Base-by-base conservation (phyloP, 495 filamentous ascomycete species). In the Jackrogersella multiformis region DNA sequence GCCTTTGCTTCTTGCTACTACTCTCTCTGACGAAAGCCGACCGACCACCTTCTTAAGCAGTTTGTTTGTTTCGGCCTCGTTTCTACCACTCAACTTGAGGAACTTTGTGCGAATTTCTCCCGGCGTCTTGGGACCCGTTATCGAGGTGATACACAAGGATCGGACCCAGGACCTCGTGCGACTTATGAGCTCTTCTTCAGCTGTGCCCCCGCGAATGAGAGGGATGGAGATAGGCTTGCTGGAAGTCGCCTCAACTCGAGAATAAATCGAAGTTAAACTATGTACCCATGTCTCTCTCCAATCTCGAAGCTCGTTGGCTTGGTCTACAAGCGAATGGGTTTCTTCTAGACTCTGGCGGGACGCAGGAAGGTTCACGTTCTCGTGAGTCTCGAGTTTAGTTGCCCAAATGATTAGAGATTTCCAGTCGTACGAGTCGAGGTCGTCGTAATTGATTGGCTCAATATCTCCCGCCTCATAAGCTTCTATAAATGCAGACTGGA, bases 391-490 rank as follows among this genome's bases (percentile, higher is more conserved):
- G 1, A 82, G 78, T 45, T 77, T 67, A 12, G 74, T 74, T 4
- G 77, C 72, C 95, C 95, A 99, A 10, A 89, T 83, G 24, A 96
- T 83, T 9, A 97, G 72, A 35, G 73, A 75, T 26, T 83, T 80
- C 92, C 95, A 96, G 71, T 97, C 88, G 69, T 96, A 96, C 9
- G 77, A 80, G 30, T 86, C 78, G 4, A 92, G 79, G 63, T 96
- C 75, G 35, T 88, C 78, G 62, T 87, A 94, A 74, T 97, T 82
- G 28, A 99, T 83, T 1, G 78, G 70, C 1, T 90, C 89, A 0
- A 98, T 64, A 51, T 89, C 80, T 7, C 85, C 84, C 2, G 83
- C 81, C 49, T 85, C 85, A 70, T 97, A 98, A 0, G 92, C 96
- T 39, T 85, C 81, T 16, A 93, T 77, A 73, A 92, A 97, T 13